Percentiles rank a stretch among this genome's conserved stretches.
Conservation (phyloP, 129 eudicot genomes). For the Deinandra increscens region DNA sequence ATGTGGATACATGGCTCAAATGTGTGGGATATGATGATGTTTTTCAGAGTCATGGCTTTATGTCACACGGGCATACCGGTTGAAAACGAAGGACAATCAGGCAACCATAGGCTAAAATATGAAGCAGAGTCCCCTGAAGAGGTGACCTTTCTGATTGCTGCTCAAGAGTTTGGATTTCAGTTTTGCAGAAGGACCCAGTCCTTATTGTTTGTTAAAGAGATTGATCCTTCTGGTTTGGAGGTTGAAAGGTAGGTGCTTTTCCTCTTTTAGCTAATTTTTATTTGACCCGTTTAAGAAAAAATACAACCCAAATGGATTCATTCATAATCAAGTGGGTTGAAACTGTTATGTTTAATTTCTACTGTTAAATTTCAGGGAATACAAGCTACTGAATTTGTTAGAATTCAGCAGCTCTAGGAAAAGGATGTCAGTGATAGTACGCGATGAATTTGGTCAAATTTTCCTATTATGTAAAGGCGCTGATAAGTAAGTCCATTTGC, state of each 20-base stretch:
- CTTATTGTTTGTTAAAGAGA: slow-evolving; percentile 42
- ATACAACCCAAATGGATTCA: background rate
- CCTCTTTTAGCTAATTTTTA: background rate
- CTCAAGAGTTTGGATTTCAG: slow-evolving; percentile 59
- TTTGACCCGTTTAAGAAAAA: slow-evolving; percentile 5
- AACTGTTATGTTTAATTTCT: background rate
- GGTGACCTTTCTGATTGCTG: slow-evolving; percentile 52
- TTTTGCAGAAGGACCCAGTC: slow-evolving; percentile 49
- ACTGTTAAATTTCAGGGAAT: slow-evolving; percentile 35
- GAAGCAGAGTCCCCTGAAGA: slow-evolving; percentile 68
- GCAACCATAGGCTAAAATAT: slow-evolving; percentile 32
- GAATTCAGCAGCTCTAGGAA: slow-evolving; percentile 58
- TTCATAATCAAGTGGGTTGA: background rate
- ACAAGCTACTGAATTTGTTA: slow-evolving; percentile 51
- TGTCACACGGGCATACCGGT: slow-evolving; percentile 60
- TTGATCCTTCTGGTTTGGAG: slow-evolving; percentile 36
- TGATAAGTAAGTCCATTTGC: slow-evolving; percentile 40
- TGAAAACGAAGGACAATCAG: slow-evolving; percentile 34
- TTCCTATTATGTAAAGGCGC: slow-evolving; percentile 56
- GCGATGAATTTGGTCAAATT: slow-evolving; percentile 46
- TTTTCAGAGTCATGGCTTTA: slow-evolving; percentile 54
- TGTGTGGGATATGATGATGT: slow-evolving; percentile 43
- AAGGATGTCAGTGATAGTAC: slow-evolving; percentile 57
- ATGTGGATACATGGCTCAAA: slow-evolving; percentile 45
- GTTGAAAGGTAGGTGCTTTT: slow-evolving; percentile 40